These are phyloP conservation scores for Pseudotsuga menziesii DNA, from an alignment of 75 land plant species.

Conservation along the genomic window DNA sequence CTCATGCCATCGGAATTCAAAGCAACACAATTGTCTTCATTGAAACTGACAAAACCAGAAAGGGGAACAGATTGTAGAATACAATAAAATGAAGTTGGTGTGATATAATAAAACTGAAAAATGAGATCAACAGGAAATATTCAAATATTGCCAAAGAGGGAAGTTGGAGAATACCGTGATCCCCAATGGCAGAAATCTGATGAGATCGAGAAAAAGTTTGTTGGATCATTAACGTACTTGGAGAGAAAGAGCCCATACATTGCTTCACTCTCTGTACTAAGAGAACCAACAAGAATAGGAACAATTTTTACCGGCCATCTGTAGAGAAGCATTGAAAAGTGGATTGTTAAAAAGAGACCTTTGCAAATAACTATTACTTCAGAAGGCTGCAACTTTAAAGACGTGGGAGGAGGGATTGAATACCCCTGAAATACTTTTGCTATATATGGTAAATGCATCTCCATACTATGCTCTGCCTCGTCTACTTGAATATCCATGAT, in stretches of 20 bases:
- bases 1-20: not conserved
- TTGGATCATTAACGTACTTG: conserved; percentile 84
- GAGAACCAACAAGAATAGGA: conserved; percentile 86
- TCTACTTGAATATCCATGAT: conserved; percentile 78
- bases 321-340: conserved; percentile 2
- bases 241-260: conserved; percentile 73
- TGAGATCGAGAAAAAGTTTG: conserved; percentile 84
- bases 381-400: not conserved
- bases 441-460: conserved; percentile 96
- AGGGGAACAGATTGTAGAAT: not conserved
- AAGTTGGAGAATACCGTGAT: conserved; percentile 42
- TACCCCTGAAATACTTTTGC: conserved; percentile 93
- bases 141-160: not conserved
- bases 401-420: not conserved
- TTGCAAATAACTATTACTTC: not conserved
- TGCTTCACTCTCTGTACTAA: conserved; percentile 74
- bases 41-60: not conserved
- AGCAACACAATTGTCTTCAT: not conserved
- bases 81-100: not conserved
- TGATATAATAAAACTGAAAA: not conserved
- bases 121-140: not conserved
- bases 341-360: not conserved
- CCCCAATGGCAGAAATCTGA: conserved; percentile 98
- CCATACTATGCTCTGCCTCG: conserved; percentile 99
- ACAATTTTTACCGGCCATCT: conserved; percentile 82